A percentile compares a stretch with the other conserved stretches of the same genome.
Conservation (phyloP, 768 basidiomycete genomes). For the Candolleomyces eurysporus region DNA sequence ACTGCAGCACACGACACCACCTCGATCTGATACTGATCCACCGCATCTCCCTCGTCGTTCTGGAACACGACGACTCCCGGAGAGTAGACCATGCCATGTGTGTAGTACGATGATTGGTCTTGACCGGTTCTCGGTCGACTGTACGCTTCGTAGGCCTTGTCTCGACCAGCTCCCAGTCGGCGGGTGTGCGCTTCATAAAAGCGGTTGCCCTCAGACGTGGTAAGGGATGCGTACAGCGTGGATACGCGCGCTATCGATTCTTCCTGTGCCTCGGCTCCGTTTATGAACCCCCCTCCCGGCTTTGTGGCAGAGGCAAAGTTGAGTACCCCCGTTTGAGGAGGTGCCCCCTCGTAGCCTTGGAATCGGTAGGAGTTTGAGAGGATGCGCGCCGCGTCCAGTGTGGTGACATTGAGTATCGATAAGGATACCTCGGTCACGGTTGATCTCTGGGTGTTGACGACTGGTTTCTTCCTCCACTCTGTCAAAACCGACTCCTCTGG, state of each 20-base stretch:
- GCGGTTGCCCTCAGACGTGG: conserved; percentile 45
- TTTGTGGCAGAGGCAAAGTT: conserved; percentile 78
- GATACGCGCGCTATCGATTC: conserved; percentile 79
- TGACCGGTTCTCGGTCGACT: conserved; percentile 22
- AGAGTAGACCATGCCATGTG: conserved; percentile 79
- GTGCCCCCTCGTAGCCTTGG: conserved; percentile 12
- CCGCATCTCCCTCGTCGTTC: conserved; percentile 57
- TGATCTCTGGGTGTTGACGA: conserved; percentile 41
- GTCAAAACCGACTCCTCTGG: not conserved
- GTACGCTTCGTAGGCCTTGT: conserved; percentile 48
- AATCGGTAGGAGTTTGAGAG: conserved; percentile 20
- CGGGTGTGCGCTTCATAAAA: conserved; percentile 62
- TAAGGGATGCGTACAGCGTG: conserved; percentile 62
- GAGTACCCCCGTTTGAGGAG: conserved; percentile 53
- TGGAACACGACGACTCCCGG: conserved; percentile 62
- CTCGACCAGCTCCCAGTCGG: no score
- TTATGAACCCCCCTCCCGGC: conserved; percentile 74
- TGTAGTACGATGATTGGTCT: conserved; percentile 53
- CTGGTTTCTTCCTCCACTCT: conserved; percentile 38
- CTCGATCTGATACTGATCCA: conserved; percentile 57
- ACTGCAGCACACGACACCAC: conserved; percentile 75
- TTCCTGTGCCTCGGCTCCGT: conserved; percentile 75
- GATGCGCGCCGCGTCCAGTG: conserved; percentile 57
- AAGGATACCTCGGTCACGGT: conserved; percentile 35
- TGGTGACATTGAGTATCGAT: conserved; percentile 59